Base-by-base conservation (phyloP, 225 moss, liverwort and hornwort genomes). In the Bryoerythrophyllum caledonicum region DNA sequence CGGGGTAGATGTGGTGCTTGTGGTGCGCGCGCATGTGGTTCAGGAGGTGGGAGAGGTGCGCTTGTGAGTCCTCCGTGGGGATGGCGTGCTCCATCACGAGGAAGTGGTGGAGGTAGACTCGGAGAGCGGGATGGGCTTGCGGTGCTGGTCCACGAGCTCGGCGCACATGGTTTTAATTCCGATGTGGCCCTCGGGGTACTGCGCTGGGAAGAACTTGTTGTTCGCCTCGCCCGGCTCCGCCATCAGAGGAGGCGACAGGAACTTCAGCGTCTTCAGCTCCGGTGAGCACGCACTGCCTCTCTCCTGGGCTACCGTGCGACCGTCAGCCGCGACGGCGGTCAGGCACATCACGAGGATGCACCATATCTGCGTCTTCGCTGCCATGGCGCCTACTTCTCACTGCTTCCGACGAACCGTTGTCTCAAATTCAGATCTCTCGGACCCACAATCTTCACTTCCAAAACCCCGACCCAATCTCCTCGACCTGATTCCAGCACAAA, bases 91-190 rank as follows among this genome's bases (percentile, higher is more conserved):
- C 82, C 0, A 65, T 0, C 64, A 85, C 9, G 13, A 85, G 11
- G 76, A 74, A 82, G 64, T 85, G 85, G 25, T 85, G 82, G 0
- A 85, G 76, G 58, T 85, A 85, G 4, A 76, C 27, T 79, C 82
- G 10, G 71, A n/a, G 0, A 82, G 76, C 11, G 85, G 85, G 23
- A 85, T 43, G 7, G 75, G 24, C 2, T 7, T 43, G 0, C 82
- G 79, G 6, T 79, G 64, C 23, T 76, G 59, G 10, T 82, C 72
- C 3, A 85, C 85, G 5, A 85, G 58, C 54, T 85, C 85, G 0
- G 79, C 85, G 6, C n/a, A 3, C 0, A 70, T n/a, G 25, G 13
- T 1, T 79, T 64, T 76, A 62, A 85, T 59, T 38, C 82, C 79
- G n/a, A 85, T 72, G 24, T 85, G 85, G 1, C 85, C 82, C 64